Conservation (phyloP, 768 basidiomycete species). For the Phylloporus scabripes region DNA sequence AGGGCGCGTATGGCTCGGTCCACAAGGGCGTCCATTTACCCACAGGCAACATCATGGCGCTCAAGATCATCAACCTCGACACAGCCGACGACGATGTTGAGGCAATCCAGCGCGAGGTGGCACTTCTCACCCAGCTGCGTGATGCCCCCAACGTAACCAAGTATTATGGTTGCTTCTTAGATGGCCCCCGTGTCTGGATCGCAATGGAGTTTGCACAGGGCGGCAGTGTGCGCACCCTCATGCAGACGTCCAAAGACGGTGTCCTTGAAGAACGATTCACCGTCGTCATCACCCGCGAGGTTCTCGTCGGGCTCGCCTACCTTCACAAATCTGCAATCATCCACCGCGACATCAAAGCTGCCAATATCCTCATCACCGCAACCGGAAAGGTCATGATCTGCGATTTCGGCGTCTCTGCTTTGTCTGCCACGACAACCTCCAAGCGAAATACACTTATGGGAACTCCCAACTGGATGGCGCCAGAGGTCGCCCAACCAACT, state of each 20-base stretch:
- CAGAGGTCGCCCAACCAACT: constrained; percentile 87
- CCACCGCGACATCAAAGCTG: constrained; percentile 96
- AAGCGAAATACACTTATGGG: constrained; percentile 96
- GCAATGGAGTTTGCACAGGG: constrained; percentile 98
- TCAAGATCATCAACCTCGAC: constrained; percentile 99
- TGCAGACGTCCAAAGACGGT: constrained; percentile 76
- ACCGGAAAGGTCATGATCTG: constrained; percentile 91
- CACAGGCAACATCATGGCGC: constrained; percentile 84
- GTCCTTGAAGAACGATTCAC: constrained; percentile 87
- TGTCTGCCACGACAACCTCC: constrained; percentile 75
- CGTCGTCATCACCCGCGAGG: constrained; percentile 83
- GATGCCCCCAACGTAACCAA: constrained; percentile 89
- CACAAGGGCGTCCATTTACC: constrained; percentile 84
- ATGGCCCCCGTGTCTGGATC: constrained; percentile 97
- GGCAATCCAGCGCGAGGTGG: constrained; percentile 95
- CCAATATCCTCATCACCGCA: constrained; percentile 88
- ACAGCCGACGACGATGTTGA: constrained; percentile 93
- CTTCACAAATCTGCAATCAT: constrained; percentile 94
- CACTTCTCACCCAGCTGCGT: constrained; percentile 82
- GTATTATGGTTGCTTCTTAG: constrained; percentile 95
- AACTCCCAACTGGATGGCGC: constrained; percentile 99
- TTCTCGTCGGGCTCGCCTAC: constrained; percentile 79
- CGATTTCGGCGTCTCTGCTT: constrained; percentile 97
- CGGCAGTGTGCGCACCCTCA: constrained; percentile 87
- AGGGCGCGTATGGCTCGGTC: constrained; percentile 94